Percentiles rank a stretch among this genome's conserved stretches.
These are phyloP conservation scores for Sporothrix protearum DNA, from an alignment of 2,329 filamentous ascomycete genomes.

Conservation along the genomic window DNA sequence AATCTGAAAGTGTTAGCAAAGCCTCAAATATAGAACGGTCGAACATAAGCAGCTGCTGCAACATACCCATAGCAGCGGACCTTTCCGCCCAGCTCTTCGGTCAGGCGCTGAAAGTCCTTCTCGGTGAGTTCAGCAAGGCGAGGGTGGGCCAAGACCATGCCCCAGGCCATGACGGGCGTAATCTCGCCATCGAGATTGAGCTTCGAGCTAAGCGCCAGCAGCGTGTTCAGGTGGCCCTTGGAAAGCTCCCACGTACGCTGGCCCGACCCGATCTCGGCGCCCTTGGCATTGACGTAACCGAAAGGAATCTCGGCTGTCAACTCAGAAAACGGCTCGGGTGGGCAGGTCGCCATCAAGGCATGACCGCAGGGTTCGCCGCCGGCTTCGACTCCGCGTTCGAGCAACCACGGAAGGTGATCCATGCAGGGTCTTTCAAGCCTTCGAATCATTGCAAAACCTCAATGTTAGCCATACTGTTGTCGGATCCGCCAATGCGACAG, in stretches of 20 bases:
- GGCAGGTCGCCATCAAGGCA: conserved; percentile 88
- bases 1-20: conserved; percentile 43
- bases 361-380: conserved; percentile 77
- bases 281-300: conserved; percentile 42
- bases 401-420: conserved; percentile 78
- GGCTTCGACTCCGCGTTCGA: conserved; percentile 56
- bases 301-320: conserved; percentile 52
- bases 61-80: conserved; percentile 84
- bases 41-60: conserved; percentile 37
- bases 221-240: conserved; percentile 71
- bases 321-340: conserved; percentile 61
- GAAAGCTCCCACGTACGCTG: conserved; percentile 73
- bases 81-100: conserved; percentile 71
- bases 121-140: conserved; percentile 62
- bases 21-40: conserved; percentile 12
- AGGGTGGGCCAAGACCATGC: conserved; percentile 70
- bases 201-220: conserved; percentile 79
- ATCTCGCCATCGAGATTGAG: conserved; percentile 85
- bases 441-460: conserved; percentile 35
- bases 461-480: conserved; percentile 17
- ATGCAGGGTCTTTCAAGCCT: conserved; percentile 90
- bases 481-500: background rate
- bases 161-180: conserved; percentile 94
- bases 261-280: conserved; percentile 42
- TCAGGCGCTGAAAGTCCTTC: conserved; percentile 68